These are phyloP conservation scores for Hypoxylon subgilvum DNA, from an alignment of 495 filamentous ascomycete genomes.

Conservation along the genomic window DNA sequence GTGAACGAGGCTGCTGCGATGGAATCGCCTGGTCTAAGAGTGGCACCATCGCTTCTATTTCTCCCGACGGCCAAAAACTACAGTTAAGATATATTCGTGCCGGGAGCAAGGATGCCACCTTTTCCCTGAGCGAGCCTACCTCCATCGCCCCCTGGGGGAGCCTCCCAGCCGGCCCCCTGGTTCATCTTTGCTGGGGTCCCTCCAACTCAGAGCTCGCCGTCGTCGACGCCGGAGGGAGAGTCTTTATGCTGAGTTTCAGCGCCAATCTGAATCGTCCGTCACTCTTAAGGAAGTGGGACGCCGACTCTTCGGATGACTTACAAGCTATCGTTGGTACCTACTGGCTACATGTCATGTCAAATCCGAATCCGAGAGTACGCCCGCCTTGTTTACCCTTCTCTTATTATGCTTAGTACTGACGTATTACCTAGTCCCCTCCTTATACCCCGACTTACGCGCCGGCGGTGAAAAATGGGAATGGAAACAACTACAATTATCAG, in stretches of 20 bases:
- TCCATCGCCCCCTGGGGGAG: conserved; percentile 42
- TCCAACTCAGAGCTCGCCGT: conserved; percentile 73
- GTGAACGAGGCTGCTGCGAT: conserved; percentile 78
- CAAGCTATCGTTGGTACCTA: conserved; percentile 79
- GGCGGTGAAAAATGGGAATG: conserved; percentile 47
- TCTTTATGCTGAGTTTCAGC: conserved; percentile 68
- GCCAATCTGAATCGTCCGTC: conserved; percentile 71
- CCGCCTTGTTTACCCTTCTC: conserved; percentile 1
- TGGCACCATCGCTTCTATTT: conserved; percentile 85
- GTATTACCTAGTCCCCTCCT: conserved; percentile 16
- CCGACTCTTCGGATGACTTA: conserved; percentile 72
- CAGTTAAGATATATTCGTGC: conserved; percentile 75
- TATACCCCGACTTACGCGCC: conserved; percentile 49
- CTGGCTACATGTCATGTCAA: conserved; percentile 62
- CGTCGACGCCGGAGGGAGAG: conserved; percentile 73
- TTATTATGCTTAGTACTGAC: conserved; percentile 16
- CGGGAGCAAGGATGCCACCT: conserved; percentile 71
- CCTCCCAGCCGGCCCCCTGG: conserved; percentile 60
- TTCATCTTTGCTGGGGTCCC: conserved; percentile 83
- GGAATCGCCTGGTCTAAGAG: conserved; percentile 87
- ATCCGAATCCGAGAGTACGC: conserved; percentile 29
- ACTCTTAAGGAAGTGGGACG: conserved; percentile 57
- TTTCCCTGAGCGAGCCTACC: conserved; percentile 72
- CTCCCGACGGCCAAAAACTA: conserved; percentile 69
- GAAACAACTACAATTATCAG: conserved; percentile 54